Base-by-base conservation (phyloP, 2,329 filamentous ascomycete genomes). In the Colletotrichum sp. region DNA sequence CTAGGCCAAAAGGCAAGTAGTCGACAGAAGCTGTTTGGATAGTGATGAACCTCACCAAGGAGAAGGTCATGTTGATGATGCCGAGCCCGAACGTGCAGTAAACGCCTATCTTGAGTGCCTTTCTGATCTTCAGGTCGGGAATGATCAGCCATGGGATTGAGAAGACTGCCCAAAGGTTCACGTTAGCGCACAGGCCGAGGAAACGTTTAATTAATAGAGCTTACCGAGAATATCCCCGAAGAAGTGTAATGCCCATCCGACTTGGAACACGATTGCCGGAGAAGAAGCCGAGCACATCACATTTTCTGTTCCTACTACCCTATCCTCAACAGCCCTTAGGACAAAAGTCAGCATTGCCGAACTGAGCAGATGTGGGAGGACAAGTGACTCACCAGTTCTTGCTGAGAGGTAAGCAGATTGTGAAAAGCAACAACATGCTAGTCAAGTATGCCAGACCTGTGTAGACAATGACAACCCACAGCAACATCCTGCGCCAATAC, bases 11-110 rank as follows among this genome's bases (percentile, higher is more conserved):
- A 9, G 73, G 73, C 63, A 73, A 48, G 22, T 39, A 57, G 9
- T 75, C 70, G 4, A 73, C 25, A 5, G 73, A 11, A 28, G 64
- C 70, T 8, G 73, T 75, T 28, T 75, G 69, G 5, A 75, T 73
- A 8, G 73, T 75, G n/a, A 75, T 72, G 32, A 75, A 75, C n/a
- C 73, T 48, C 30, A 73, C 64, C 1, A 75, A 64, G 7, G 73
- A 75, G 28, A 75, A 75, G 4, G 70, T 73, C 64, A 75, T 73
- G 34, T 75, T 75, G 64, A 75, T 75, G n/a, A 75, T 57, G 12
- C 73, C 73, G 4, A 75, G 70, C 12, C 69, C 73, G 22, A 75
- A 75, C 6, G 73, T 75, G 27, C 69, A 75, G 5, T 75, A 75
- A 16, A 75, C 73, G 30, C 73, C 70, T 4, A 75, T 65, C 13